These are phyloP conservation scores for Myxozyma mucilagina DNA, from an alignment of 805 yeast species.

Conservation along the genomic window DNA sequence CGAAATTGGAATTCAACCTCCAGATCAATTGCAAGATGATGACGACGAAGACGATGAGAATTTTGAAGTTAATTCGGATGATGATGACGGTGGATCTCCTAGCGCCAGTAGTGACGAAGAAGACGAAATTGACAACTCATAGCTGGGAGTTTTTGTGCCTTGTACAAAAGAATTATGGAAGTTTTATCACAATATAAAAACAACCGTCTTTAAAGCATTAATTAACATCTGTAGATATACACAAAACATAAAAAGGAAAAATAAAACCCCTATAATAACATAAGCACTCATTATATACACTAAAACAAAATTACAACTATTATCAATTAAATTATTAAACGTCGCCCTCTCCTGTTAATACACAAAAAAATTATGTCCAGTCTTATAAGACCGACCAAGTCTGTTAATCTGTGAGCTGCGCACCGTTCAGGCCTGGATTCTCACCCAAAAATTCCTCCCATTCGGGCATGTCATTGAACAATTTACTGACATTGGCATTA, in stretches of 20 bases:
- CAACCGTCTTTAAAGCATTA: not conserved
- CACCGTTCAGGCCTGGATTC: constrained; percentile 6
- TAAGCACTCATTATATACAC: too few relatives aligned
- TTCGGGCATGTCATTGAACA: not conserved
- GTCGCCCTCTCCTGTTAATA: too few relatives aligned
- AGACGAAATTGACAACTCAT: not conserved
- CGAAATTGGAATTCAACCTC: not conserved
- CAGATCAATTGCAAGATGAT: constrained; percentile 19
- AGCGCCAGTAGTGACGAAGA: constrained; percentile 12
- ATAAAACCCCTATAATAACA: too few relatives aligned
- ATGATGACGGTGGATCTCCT: constrained; percentile 31
- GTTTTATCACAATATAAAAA: too few relatives aligned
- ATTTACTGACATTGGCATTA: not conserved
- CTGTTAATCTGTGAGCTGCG: too few relatives aligned
- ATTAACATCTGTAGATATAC: too few relatives aligned
- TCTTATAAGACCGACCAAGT: not conserved
- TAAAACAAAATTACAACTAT: too few relatives aligned
- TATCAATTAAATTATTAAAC: too few relatives aligned
- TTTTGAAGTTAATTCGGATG: constrained; percentile 22
- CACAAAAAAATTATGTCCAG: too few relatives aligned
- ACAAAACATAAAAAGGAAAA: too few relatives aligned
- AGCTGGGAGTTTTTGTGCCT: not conserved
- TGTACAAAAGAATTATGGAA: not conserved
- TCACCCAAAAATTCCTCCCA: constrained; percentile 27
- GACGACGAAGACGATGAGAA: constrained; percentile 30